A percentile compares a stretch with the other conserved stretches of the same genome.
Evolutionary conservation across 768 basidiomycete species (phyloP).

Genomic region (Suillus spraguei): DNA sequence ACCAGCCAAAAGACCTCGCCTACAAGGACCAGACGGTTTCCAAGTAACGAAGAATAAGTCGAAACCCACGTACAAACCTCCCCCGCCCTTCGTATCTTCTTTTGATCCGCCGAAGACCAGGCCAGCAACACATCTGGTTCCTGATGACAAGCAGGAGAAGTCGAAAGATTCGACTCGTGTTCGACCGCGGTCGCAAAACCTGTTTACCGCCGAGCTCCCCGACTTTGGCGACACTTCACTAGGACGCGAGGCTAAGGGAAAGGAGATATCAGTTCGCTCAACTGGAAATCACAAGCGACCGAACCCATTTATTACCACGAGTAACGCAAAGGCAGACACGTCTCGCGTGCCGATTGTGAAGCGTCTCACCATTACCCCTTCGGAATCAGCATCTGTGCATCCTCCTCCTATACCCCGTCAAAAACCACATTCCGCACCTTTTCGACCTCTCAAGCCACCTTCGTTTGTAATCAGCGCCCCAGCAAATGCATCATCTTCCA

Average conservation of each 20-base stretch:
- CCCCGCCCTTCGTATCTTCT: conserved; percentile 31
- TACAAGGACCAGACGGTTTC: conserved; percentile 32
- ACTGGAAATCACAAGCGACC: neutral
- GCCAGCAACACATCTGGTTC: neutral
- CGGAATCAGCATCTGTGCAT: neutral
- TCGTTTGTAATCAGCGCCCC: conserved; percentile 6
- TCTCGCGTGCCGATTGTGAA: neutral
- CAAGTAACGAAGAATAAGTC: conserved; percentile 25
- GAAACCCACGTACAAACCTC: conserved; percentile 18
- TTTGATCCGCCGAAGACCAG: conserved; percentile 18
- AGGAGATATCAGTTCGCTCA: neutral
- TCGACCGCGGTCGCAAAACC: conserved; percentile 26
- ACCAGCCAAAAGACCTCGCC: conserved; percentile 13
- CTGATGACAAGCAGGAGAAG: neutral
- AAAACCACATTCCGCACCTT: conserved; percentile 6
- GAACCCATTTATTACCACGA: neutral
- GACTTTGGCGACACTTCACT: conserved; percentile 1
- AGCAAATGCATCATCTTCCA: neutral
- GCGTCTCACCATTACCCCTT: neutral
- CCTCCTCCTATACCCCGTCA: neutral
- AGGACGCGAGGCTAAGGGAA: neutral
- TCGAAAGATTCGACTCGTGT: neutral
- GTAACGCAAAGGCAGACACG: neutral
- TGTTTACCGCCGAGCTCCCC: conserved; percentile 15
- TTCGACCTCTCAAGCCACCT: conserved; percentile 19